A percentile compares a stretch with the other conserved stretches of the same genome.
Evolutionary conservation across 495 filamentous ascomycete species (phyloP).

Genomic region (Collariella sp.): DNA sequence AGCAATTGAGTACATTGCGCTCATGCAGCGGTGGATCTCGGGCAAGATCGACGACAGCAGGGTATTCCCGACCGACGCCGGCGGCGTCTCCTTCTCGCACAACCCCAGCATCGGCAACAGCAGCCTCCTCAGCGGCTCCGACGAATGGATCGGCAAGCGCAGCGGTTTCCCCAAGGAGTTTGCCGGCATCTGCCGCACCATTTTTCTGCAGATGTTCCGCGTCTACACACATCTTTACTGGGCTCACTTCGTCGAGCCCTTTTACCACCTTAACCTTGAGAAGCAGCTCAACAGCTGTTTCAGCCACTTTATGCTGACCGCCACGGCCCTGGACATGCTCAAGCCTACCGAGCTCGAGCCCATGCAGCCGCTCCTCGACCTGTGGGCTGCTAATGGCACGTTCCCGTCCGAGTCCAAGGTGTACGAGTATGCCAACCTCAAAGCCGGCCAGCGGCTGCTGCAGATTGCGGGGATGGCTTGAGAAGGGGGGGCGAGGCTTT

Average conservation of each 20-base stretch:
- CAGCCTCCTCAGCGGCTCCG: constrained; percentile 51
- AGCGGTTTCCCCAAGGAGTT: constrained; percentile 84
- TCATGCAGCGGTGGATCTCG: constrained; percentile 89
- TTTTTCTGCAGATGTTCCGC: constrained; percentile 95
- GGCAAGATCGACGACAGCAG: constrained; percentile 80
- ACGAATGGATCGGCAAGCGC: constrained; percentile 73
- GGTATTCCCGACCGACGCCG: constrained; percentile 74
- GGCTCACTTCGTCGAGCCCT: constrained; percentile 71
- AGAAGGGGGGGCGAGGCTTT: background rate
- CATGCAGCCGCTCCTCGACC: constrained; percentile 84
- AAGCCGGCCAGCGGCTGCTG: constrained; percentile 35
- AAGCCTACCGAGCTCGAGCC: constrained; percentile 80
- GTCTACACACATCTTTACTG: constrained; percentile 90
- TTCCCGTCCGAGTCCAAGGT: constrained; percentile 64
- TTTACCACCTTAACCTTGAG: constrained; percentile 74
- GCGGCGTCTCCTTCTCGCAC: constrained; percentile 48
- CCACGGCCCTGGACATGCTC: constrained; percentile 73
- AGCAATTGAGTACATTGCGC: constrained; percentile 77
- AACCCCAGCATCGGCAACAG: constrained; percentile 50
- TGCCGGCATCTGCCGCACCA: constrained; percentile 75
- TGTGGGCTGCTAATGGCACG: constrained; percentile 77
- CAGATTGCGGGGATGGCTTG: constrained; percentile 35
- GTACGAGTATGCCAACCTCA: constrained; percentile 48
- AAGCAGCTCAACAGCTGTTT: constrained; percentile 93
- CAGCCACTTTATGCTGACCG: constrained; percentile 84